Evolutionary conservation across 148 eudicot genomes (phyloP).

Genomic region (Dianthus caryophyllus): DNA sequence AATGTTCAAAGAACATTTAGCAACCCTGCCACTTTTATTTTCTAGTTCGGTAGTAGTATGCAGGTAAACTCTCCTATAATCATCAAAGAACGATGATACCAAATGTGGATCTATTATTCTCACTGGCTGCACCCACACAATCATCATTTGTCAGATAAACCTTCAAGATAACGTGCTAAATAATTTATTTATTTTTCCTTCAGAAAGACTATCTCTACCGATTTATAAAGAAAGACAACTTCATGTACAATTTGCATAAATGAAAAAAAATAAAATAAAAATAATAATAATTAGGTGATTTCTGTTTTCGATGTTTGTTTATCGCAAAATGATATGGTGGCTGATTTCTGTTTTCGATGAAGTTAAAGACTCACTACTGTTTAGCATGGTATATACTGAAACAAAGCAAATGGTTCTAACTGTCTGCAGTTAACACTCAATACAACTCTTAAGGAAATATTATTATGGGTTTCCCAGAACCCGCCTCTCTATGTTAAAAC

Average conservation of each 20-base stretch:
- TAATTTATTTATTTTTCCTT: too few species aligned
- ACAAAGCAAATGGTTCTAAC: too few species aligned
- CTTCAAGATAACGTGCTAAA: neutral
- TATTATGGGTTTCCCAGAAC: too few species aligned
- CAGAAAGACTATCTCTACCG: neutral
- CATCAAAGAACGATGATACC: conserved; percentile 87
- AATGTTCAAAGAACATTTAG: conserved; percentile 68
- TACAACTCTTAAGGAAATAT: too few species aligned
- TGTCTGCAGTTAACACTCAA: too few species aligned
- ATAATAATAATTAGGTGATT: too few species aligned
- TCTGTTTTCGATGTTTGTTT: neutral
- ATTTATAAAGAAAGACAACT: neutral
- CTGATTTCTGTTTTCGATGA: neutral
- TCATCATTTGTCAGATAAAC: conserved; percentile 19
- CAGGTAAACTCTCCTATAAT: conserved; percentile 71
- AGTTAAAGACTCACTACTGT: neutral
- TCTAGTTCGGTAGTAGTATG: conserved; percentile 69
- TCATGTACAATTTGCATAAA: neutral
- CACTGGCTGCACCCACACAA: conserved; percentile 69
- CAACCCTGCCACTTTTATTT: conserved; percentile 65
- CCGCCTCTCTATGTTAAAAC: too few species aligned
- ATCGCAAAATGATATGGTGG: neutral
- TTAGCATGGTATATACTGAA: too few species aligned
- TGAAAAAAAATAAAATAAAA: neutral
- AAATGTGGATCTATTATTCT: conserved; percentile 93